Conservation (phyloP, 345 rosid species). For the Carallia pectinifolia region DNA sequence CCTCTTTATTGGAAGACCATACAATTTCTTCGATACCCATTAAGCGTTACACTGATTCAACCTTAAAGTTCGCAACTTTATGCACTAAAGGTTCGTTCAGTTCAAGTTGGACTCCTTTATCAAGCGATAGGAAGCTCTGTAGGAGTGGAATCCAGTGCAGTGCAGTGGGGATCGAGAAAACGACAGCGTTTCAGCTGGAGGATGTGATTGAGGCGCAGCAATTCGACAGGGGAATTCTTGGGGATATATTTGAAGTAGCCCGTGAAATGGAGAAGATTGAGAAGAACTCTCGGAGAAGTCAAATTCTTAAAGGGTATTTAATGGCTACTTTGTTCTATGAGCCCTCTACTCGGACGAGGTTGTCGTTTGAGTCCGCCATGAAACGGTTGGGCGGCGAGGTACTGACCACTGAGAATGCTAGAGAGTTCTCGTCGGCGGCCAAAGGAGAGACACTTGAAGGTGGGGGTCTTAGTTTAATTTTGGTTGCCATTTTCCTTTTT, state of each 20-base stretch:
- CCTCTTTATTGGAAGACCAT: constrained; percentile 5
- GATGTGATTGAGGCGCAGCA: constrained; percentile 92
- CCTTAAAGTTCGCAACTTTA: constrained; percentile 17
- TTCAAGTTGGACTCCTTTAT: constrained; percentile 11
- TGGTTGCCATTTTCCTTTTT: too few relatives aligned
- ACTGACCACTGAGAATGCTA: constrained; percentile 88
- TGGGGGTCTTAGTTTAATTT: constrained; percentile 16
- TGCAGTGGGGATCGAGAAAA: constrained; percentile 37
- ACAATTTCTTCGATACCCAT: neutral
- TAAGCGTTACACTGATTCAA: constrained; percentile 21
- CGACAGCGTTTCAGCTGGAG: constrained; percentile 55
- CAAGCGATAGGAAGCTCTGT: neutral
- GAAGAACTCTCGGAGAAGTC: constrained; percentile 67
- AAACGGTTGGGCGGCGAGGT: constrained; percentile 94
- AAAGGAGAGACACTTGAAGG: constrained; percentile 99
- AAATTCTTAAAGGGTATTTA: constrained; percentile 70
- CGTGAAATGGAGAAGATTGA: constrained; percentile 80
- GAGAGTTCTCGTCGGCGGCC: constrained; percentile 92
- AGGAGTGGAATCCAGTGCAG: constrained; percentile 33
- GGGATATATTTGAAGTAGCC: constrained; percentile 75
- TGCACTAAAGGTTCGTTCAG: constrained; percentile 14
- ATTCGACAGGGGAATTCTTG: constrained; percentile 76
- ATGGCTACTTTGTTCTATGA: constrained; percentile 97
- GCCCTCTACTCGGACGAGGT: constrained; percentile 96
- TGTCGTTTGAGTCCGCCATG: constrained; percentile 98